Evolutionary conservation across 495 filamentous ascomycete species (phyloP).

Genomic region (Stereocaulon alpinum): DNA sequence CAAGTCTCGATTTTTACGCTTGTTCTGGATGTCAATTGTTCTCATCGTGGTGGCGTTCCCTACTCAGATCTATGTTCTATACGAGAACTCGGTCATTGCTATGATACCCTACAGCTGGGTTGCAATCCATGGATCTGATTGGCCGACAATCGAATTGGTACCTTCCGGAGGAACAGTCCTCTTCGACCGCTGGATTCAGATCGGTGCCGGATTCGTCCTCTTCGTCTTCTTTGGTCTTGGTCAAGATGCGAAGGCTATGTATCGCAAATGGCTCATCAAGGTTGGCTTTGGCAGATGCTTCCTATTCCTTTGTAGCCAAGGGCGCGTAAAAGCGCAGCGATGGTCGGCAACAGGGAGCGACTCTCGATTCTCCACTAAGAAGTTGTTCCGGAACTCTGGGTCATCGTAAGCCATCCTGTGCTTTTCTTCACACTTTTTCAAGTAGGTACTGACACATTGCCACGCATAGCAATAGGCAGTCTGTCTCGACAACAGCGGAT

Average conservation of each 20-base stretch:
- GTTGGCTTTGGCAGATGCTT: slow-evolving; percentile 42
- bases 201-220: slow-evolving; percentile 48
- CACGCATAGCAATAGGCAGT: neutral
- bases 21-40: slow-evolving; percentile 62
- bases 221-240: slow-evolving; percentile 78
- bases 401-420: slow-evolving; percentile 11
- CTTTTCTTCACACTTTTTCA: neutral
- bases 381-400: neutral
- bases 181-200: slow-evolving; percentile 59
- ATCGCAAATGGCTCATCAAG: slow-evolving; percentile 44
- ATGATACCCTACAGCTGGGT: slow-evolving; percentile 44
- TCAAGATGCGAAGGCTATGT: slow-evolving; percentile 62
- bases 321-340: neutral
- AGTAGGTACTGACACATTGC: neutral
- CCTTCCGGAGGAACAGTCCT: slow-evolving; percentile 44
- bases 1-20: slow-evolving; percentile 63
- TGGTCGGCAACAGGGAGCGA: neutral
- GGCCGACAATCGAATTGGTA: slow-evolving; percentile 51
- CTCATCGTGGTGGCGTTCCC: slow-evolving; percentile 61
- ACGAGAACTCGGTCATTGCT: slow-evolving; percentile 34
- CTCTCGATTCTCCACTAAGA: slow-evolving; percentile 7
- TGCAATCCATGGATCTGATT: slow-evolving; percentile 44
- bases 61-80: slow-evolving; percentile 49
- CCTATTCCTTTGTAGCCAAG: slow-evolving; percentile 22
- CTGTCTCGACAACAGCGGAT: slow-evolving; percentile 1